A percentile compares a stretch with the other conserved stretches of the same genome.
Conservation (phyloP, 805 yeast species). For the Saccharomycopsis schoenii region DNA sequence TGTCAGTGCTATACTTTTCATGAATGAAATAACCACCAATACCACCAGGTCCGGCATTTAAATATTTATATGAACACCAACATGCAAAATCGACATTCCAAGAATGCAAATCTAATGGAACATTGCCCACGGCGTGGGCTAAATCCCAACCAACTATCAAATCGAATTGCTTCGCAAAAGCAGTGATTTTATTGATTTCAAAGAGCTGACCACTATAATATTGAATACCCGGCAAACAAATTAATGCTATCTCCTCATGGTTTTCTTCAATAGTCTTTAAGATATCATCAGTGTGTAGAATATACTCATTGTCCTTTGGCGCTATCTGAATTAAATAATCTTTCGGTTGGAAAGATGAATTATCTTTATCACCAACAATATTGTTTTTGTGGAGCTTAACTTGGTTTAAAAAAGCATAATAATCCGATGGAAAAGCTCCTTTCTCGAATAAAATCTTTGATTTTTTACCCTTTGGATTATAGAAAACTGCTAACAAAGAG, state of each 20-base stretch:
- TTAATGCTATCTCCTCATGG: constrained; percentile 55
- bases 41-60: constrained; percentile 90
- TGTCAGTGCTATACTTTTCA: constrained; percentile 30
- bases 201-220: constrained; percentile 87
- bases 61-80: constrained; percentile 89
- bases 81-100: constrained; percentile 92
- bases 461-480: constrained; percentile 49
- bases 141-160: constrained; percentile 85
- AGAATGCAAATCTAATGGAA: constrained; percentile 63
- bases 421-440: constrained; percentile 88
- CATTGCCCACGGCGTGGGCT: constrained; percentile 92
- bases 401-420: constrained; percentile 72
- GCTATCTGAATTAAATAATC: constrained; percentile 53
- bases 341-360: constrained; percentile 24
- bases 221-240: constrained; percentile 82
- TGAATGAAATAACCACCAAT: constrained; percentile 82
- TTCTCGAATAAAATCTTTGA: constrained; percentile 74
- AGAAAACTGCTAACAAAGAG: constrained; percentile 62
- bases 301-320: constrained; percentile 50
- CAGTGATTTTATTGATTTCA: constrained; percentile 64
- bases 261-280: constrained; percentile 42
- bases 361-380: constrained; percentile 8
- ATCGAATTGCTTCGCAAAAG: constrained; percentile 40
- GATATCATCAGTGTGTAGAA: constrained; percentile 55
- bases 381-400: constrained; percentile 49